Percentiles rank a stretch among this genome's conserved stretches.
Conservation (phyloP, 1,284 basidiomycete genomes). For the Moniliophthora roreri region DNA sequence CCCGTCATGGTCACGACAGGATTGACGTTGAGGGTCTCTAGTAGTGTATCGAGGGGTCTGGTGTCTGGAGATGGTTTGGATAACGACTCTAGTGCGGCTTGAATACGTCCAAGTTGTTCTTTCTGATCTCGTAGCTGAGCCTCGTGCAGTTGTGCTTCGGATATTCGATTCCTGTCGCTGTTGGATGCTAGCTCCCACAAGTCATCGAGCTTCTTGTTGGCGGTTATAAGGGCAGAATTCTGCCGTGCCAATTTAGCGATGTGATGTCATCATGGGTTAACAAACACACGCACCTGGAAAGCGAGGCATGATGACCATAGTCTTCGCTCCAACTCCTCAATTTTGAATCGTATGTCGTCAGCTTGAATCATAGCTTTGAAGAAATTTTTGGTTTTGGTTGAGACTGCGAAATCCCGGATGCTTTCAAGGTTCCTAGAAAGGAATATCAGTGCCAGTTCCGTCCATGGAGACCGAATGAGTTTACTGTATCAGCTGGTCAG, state of each 20-base stretch:
- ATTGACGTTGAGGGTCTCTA: slow-evolving; percentile 12
- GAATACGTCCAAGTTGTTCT: slow-evolving; percentile 8
- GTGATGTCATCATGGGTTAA: too few relatives aligned
- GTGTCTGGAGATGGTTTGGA: not conserved
- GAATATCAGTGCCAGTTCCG: not conserved
- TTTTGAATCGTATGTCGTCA: slow-evolving; percentile 8
- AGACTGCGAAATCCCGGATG: slow-evolving; percentile 8
- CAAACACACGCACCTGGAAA: slow-evolving; percentile 8
- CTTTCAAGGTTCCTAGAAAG: slow-evolving; percentile 6
- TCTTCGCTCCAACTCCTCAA: slow-evolving; percentile 10
- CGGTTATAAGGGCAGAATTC: slow-evolving; percentile 11
- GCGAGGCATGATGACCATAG: slow-evolving; percentile 11
- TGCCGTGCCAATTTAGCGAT: not conserved
- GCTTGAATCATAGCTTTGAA: slow-evolving; percentile 11
- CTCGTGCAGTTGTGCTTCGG: slow-evolving; percentile 4
- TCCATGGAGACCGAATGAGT: not conserved
- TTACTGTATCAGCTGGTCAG: slow-evolving; percentile 6
- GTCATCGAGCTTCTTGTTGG: slow-evolving; percentile 12
- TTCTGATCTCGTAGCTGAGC: slow-evolving; percentile 8
- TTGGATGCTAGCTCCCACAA: slow-evolving; percentile 11
- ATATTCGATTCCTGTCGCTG: slow-evolving; percentile 7
- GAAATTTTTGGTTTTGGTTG: slow-evolving; percentile 7
- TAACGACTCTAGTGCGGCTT: slow-evolving; percentile 8
- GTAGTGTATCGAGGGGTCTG: slow-evolving; percentile 3
- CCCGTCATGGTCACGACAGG: slow-evolving; percentile 10